These are phyloP conservation scores for Camelina hispida DNA, from an alignment of 345 rosid species.

Conservation along the genomic window DNA sequence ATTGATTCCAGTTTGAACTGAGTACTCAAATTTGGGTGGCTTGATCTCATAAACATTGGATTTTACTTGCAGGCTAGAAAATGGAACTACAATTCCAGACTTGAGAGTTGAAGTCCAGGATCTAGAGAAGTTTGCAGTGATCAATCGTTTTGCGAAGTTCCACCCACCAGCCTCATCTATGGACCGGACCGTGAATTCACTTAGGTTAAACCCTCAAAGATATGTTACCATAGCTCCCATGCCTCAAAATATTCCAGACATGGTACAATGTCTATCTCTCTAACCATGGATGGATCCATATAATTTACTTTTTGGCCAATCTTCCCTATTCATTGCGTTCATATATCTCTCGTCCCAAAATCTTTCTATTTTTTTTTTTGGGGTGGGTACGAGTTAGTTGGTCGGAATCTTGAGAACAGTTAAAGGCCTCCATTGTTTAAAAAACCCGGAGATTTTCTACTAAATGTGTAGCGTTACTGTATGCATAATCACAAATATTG, in stretches of 20 bases:
- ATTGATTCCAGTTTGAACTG: background rate
- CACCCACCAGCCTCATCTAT: slow-evolving; percentile 65
- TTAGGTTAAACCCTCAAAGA: slow-evolving; percentile 65
- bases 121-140: slow-evolving; percentile 74
- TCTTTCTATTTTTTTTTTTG: slow-evolving; percentile 23
- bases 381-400: slow-evolving; percentile 37
- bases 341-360: slow-evolving; percentile 11
- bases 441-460: slow-evolving; percentile 29
- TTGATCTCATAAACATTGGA: slow-evolving; percentile 23
- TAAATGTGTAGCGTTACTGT: slow-evolving; percentile 31
- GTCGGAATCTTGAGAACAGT: slow-evolving; percentile 26
- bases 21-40: background rate
- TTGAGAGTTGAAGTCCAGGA: slow-evolving; percentile 83
- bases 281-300: slow-evolving; percentile 52
- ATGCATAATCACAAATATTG: slow-evolving; percentile 32
- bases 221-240: slow-evolving; percentile 81
- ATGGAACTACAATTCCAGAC: slow-evolving; percentile 64
- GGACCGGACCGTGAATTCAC: slow-evolving; percentile 49
- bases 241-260: slow-evolving; percentile 84
- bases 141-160: slow-evolving; percentile 93
- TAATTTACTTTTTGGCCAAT: slow-evolving; percentile 36
- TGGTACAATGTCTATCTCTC: slow-evolving; percentile 85
- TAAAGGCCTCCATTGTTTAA: slow-evolving; percentile 30
- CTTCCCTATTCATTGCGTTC: slow-evolving; percentile 27
- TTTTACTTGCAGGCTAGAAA: slow-evolving; percentile 68